Percentiles rank a stretch among this genome's conserved stretches.
These are phyloP conservation scores for Porphyrellus cyaneotinctus DNA, from an alignment of 768 basidiomycete species.

Conservation along the genomic window DNA sequence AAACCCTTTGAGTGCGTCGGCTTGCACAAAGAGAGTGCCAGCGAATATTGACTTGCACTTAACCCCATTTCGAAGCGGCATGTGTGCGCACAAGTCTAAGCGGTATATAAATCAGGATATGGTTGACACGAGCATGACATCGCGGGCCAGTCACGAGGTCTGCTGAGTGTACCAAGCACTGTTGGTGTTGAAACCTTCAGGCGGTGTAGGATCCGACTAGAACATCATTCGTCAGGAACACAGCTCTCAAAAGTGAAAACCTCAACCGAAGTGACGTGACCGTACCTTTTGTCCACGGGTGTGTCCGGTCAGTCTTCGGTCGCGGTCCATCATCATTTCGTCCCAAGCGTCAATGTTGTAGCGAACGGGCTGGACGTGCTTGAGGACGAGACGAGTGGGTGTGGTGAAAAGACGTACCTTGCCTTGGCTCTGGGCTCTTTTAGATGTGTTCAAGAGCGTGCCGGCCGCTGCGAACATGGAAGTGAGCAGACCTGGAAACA, in stretches of 20 bases:
- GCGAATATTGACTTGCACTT: neutral
- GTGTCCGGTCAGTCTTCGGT: constrained; percentile 84
- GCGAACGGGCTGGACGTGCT: constrained; percentile 61
- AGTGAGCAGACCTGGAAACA: constrained; percentile 67
- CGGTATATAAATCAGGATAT: constrained; percentile 14
- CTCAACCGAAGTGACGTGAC: no score
- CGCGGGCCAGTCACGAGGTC: constrained; percentile 33
- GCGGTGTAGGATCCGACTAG: constrained; percentile 66
- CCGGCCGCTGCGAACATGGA: constrained; percentile 89
- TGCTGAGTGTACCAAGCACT: constrained; percentile 71
- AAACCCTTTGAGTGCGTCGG: neutral
- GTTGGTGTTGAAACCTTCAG: constrained; percentile 66
- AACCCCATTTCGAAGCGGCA: neutral
- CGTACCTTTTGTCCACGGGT: constrained; percentile 81
- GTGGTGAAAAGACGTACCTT: constrained; percentile 51
- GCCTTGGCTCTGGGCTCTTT: constrained; percentile 80
- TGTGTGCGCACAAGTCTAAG: constrained; percentile 7
- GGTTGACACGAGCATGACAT: constrained; percentile 23
- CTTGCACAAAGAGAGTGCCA: neutral
- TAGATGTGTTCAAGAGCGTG: constrained; percentile 76
- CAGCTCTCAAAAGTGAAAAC: neutral
- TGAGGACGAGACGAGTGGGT: neutral
- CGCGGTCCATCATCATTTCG: constrained; percentile 93
- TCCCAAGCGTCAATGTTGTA: constrained; percentile 90
- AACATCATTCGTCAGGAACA: neutral